Evolutionary conservation across 805 yeast species (phyloP).

Genomic region (Ogataea populi-albae): DNA sequence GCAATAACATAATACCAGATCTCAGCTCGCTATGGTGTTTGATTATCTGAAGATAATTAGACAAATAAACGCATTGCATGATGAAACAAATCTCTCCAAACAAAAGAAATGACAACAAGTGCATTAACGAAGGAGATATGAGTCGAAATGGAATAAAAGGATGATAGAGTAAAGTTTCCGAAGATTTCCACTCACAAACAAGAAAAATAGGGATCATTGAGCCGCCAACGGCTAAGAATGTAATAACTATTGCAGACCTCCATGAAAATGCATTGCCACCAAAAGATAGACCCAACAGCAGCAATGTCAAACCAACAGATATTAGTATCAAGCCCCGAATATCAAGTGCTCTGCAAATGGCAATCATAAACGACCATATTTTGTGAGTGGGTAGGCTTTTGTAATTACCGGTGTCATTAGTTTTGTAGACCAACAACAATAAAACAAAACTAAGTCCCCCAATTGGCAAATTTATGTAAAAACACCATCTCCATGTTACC

Average conservation of each 20-base stretch:
- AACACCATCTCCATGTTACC: conserved; percentile 73
- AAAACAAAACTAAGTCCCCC: conserved; percentile 58
- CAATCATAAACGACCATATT: background rate
- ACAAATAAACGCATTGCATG: conserved; percentile 35
- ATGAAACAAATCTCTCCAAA: conserved; percentile 43
- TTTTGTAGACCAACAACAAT: conserved; percentile 18
- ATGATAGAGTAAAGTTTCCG: conserved; percentile 15
- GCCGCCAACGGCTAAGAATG: conserved; percentile 47
- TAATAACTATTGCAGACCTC: conserved; percentile 52
- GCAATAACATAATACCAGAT: conserved; percentile 47
- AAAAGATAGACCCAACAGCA: conserved; percentile 52
- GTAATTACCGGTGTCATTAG: conserved; percentile 2
- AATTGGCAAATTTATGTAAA: conserved; percentile 64
- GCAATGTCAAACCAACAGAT: conserved; percentile 42
- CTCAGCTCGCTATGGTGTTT: conserved; percentile 39
- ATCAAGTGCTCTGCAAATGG: conserved; percentile 6
- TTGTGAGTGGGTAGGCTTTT: background rate
- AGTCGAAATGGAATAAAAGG: conserved; percentile 49
- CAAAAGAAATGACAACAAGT: conserved; percentile 7
- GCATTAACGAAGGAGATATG: conserved; percentile 30
- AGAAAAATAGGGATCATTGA: conserved; percentile 34
- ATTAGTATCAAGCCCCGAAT: conserved; percentile 38
- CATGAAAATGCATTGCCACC: conserved; percentile 57
- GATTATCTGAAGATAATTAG: conserved; percentile 51
- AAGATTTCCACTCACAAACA: conserved; percentile 35